A percentile compares a stretch with the other conserved stretches of the same genome.
Conservation (phyloP, 106 monocot species). For the Narthecium ossifragum region DNA sequence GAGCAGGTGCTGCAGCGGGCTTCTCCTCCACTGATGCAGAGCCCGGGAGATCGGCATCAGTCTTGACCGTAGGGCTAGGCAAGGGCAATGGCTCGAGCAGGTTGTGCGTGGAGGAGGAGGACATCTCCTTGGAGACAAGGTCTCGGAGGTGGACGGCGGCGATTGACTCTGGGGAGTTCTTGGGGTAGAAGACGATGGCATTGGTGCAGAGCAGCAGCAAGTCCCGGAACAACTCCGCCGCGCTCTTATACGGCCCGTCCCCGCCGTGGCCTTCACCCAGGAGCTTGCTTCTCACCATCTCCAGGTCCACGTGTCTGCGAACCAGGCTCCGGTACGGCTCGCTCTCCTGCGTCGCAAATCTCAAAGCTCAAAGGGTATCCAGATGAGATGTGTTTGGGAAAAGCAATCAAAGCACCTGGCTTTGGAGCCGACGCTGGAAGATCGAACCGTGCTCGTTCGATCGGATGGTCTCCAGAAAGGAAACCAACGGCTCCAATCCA, state of each 20-base stretch:
- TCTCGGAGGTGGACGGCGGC: constrained; percentile 21
- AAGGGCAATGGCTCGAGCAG: too few species aligned
- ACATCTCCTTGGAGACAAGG: constrained; percentile 27
- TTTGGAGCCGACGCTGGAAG: constrained; percentile 76
- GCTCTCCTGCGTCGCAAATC: constrained; percentile 30
- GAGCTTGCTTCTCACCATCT: constrained; percentile 39
- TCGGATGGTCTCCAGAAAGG: constrained; percentile 49
- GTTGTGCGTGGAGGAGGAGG: constrained; percentile 41
- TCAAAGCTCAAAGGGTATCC: background rate
- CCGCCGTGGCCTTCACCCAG: constrained; percentile 14
- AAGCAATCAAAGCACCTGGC: constrained; percentile 41
- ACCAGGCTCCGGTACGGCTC: constrained; percentile 43
- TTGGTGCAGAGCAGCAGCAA: constrained; percentile 40
- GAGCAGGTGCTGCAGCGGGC: too few species aligned
- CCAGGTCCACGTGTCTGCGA: constrained; percentile 73
- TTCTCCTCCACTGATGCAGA: too few species aligned
- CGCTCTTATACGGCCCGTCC: constrained; percentile 21
- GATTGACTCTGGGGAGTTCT: constrained; percentile 6
- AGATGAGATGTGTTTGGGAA: background rate
- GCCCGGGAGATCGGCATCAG: too few species aligned
- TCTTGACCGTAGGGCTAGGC: too few species aligned
- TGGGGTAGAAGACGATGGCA: constrained; percentile 32
- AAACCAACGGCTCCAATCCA: constrained; percentile 63
- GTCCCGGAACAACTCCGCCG: constrained; percentile 37
- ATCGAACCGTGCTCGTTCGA: constrained; percentile 51